These are phyloP conservation scores for Coniella lustricola DNA, from an alignment of 2,329 filamentous ascomycete genomes.

Conservation along the genomic window DNA sequence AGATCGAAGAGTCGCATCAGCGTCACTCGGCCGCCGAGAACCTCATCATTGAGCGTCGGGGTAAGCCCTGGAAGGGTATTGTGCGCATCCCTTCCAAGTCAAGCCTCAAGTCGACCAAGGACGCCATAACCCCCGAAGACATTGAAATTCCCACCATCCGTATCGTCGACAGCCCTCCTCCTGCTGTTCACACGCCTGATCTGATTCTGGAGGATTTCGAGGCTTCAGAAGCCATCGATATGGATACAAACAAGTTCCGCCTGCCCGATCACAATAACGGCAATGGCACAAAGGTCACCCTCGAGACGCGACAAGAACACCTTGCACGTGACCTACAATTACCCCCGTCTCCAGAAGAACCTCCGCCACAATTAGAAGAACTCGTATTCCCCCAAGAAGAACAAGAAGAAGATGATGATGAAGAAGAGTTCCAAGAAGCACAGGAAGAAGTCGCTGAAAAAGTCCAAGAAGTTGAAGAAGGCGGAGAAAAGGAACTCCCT, in stretches of 20 bases:
- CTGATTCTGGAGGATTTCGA: conserved; percentile 44
- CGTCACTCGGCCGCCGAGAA: conserved; percentile 42
- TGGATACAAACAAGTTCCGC: conserved; percentile 69
- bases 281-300: conserved; percentile 58
- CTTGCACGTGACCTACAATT: conserved; percentile 42
- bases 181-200: conserved; percentile 25
- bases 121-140: conserved; percentile 14
- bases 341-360: conserved; percentile 30
- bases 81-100: conserved; percentile 39
- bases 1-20: conserved; percentile 51
- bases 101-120: conserved; percentile 21
- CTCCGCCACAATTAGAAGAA: conserved; percentile 31
- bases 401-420: no score
- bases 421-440: no score
- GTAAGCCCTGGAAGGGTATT: conserved; percentile 66
- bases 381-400: no score
- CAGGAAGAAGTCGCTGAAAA: no score
- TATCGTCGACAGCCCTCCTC: conserved; percentile 23
- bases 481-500: no score
- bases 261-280: conserved; percentile 63
- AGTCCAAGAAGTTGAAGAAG: no score
- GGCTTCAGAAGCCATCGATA: conserved; percentile 44
- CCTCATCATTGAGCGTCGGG: conserved; percentile 54
- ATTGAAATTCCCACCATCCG: conserved; percentile 19
- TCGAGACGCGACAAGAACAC: conserved; percentile 51